Evolutionary conservation across 1,284 basidiomycete genomes (phyloP).

Genomic region (Schizophyllum commune): DNA sequence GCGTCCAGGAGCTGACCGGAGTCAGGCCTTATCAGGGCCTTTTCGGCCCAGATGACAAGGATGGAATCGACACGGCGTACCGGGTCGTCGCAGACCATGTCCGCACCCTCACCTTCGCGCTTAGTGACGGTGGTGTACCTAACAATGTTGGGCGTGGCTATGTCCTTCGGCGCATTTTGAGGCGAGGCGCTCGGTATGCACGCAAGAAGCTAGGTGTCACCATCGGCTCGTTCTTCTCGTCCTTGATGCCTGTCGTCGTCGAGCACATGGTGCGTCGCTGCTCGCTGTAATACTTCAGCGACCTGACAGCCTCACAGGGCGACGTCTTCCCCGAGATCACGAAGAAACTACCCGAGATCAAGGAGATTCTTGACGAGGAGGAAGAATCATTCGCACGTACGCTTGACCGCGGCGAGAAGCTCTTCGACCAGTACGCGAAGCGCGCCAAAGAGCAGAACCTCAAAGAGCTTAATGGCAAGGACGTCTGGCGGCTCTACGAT

Average conservation of each 20-base stretch:
- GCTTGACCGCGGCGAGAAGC: slow-evolving; percentile 91
- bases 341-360: slow-evolving; percentile 79
- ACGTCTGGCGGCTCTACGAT: slow-evolving; percentile 97
- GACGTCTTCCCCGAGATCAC: slow-evolving; percentile 91
- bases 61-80: slow-evolving; percentile 97
- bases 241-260: slow-evolving; percentile 82
- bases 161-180: slow-evolving; percentile 86
- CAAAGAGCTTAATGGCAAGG: slow-evolving; percentile 77
- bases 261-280: slow-evolving; percentile 69
- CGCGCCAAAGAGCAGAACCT: slow-evolving; percentile 59
- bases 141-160: slow-evolving; percentile 97
- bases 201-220: slow-evolving; percentile 93
- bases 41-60: slow-evolving; percentile 88
- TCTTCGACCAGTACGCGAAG: slow-evolving; percentile 88
- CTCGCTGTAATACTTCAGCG: too few species aligned
- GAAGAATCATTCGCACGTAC: slow-evolving; percentile 96
- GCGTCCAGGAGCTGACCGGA: slow-evolving; percentile 86
- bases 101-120: slow-evolving; percentile 89
- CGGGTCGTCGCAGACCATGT: slow-evolving; percentile 97
- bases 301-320: slow-evolving; percentile 40
- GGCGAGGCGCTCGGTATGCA: slow-evolving; percentile 90
- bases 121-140: slow-evolving; percentile 94
- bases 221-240: slow-evolving; percentile 95
- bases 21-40: slow-evolving; percentile 84
- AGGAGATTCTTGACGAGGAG: slow-evolving; percentile 96